These are phyloP conservation scores for Aspergillus cavernicola DNA, from an alignment of 495 filamentous ascomycete species.

Conservation along the genomic window DNA sequence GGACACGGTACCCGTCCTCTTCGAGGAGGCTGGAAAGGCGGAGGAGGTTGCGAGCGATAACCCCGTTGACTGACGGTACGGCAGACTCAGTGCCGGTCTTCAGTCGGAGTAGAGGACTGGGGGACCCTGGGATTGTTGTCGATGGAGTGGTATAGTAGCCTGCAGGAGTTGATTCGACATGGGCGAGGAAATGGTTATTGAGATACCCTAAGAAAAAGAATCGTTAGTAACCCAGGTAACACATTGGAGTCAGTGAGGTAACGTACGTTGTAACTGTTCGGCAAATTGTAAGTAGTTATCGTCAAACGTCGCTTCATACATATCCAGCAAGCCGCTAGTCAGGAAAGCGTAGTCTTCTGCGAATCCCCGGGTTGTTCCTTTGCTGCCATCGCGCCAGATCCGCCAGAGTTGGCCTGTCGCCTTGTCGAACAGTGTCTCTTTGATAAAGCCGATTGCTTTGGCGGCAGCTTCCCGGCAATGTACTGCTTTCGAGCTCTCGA, in stretches of 20 bases:
- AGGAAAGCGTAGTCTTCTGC: constrained; percentile 96
- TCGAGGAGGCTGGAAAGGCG: constrained; percentile 69
- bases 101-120: constrained; percentile 76
- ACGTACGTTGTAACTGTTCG: constrained; percentile 71
- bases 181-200: constrained; percentile 65
- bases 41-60: constrained; percentile 78
- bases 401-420: constrained; percentile 61
- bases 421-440: constrained; percentile 69
- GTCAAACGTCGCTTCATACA: constrained; percentile 86
- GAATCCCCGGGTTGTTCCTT: constrained; percentile 70
- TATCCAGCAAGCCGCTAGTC: constrained; percentile 75
- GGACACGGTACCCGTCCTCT: constrained; percentile 57
- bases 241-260: constrained; percentile 1
- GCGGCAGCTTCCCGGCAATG: constrained; percentile 62
- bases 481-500: constrained; percentile 54
- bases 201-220: constrained; percentile 53
- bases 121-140: constrained; percentile 58
- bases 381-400: constrained; percentile 67
- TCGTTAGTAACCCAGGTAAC: constrained; percentile 14
- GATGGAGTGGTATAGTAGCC: constrained; percentile 86
- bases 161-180: constrained; percentile 39
- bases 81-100: constrained; percentile 93
- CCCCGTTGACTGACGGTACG: constrained; percentile 83
- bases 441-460: constrained; percentile 72
- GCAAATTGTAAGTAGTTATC: constrained; percentile 78